Evolutionary conservation across 768 basidiomycete genomes (phyloP), one percentile per base, ranked within the genome.

Genomic region (Agrocybe pediades): DNA sequence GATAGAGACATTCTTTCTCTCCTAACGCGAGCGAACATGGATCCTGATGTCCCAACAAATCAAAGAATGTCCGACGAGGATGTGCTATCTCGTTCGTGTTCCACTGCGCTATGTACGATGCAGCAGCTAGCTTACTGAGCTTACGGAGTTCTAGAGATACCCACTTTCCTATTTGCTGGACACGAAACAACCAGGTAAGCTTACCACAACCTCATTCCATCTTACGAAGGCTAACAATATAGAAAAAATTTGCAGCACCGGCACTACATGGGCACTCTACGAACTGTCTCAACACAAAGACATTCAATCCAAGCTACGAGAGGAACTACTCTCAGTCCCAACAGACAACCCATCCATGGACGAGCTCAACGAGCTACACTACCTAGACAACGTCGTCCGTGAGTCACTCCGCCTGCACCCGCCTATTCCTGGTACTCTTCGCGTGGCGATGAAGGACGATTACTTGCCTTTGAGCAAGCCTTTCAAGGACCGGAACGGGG

Each of bases 331-430:
- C 6, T 61, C 68, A 0, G 69, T 85, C 8, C 58, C 71, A 1
- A 83, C 80, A 0, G 81, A 86, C 8, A 79, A 68, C 1, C 87
- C 87, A 3, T 74, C 77, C 4, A 88, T 90, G 83, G 88, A 90
- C 25, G 77, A 85, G 23, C 76, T 92, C 2, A 78, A 81, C 52
- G 71, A 76, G 4, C 72, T 92, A 2, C 78, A 84, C 0, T 89
- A 87, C 61, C 81, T 92, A 19, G 89, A 90, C 56, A 72, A 71
- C 19, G 77, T 87, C 8, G 73, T 86, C 2, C 77, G 80, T 9
- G 87, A 88, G 66, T 79, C 76, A 0, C 65, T 88, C 52, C 78
- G 87, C 1, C 42, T 84, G 1, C 72, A 86, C 50, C 49, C 83
- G 0, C 84, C 84, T 0, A 75, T 86, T 3, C 68, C 77, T 0